These are phyloP conservation scores for Puya raimondii DNA, from an alignment of 176 grass and related monocot genomes.

Conservation along the genomic window DNA sequence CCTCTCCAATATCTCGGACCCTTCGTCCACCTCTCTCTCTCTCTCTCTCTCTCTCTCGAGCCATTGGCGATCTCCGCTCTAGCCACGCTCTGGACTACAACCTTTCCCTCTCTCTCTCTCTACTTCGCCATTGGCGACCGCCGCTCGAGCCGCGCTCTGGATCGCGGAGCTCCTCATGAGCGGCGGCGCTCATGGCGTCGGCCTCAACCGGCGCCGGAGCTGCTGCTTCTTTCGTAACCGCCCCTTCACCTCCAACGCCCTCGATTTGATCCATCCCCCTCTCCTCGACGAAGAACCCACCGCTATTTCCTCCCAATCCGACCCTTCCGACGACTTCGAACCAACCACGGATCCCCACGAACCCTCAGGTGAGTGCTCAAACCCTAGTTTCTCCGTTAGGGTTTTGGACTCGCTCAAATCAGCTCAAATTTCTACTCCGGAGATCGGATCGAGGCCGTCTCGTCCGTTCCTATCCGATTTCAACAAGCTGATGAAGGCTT, in stretches of 20 bases:
- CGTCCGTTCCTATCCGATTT: constrained; percentile 5
- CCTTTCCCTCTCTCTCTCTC: constrained; percentile 1
- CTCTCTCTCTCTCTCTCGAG: background rate
- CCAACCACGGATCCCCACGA: constrained; percentile 3
- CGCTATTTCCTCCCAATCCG: background rate
- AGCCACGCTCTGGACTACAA: background rate
- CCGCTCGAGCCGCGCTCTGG: background rate
- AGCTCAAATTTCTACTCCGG: background rate
- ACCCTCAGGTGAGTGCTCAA: background rate
- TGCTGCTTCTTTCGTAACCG: background rate
- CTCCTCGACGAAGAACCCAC: background rate
- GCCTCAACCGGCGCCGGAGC: background rate
- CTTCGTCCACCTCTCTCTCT: background rate
- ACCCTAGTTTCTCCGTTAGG: background rate
- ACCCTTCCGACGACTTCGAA: constrained; percentile 1
- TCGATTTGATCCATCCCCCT: constrained; percentile 9
- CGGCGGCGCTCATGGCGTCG: background rate
- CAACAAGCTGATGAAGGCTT: constrained; percentile 59
- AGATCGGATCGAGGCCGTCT: constrained; percentile 1
- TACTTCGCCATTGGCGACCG: background rate
- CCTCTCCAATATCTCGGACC: too few relatives aligned
- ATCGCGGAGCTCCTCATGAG: background rate
- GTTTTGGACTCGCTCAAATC: constrained; percentile 12
- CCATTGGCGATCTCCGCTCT: constrained; percentile 16
- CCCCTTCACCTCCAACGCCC: background rate